Evolutionary conservation across 2,329 filamentous ascomycete species (phyloP), one percentile per base, ranked within the genome.

Genomic region (Fusarium anthophilum): DNA sequence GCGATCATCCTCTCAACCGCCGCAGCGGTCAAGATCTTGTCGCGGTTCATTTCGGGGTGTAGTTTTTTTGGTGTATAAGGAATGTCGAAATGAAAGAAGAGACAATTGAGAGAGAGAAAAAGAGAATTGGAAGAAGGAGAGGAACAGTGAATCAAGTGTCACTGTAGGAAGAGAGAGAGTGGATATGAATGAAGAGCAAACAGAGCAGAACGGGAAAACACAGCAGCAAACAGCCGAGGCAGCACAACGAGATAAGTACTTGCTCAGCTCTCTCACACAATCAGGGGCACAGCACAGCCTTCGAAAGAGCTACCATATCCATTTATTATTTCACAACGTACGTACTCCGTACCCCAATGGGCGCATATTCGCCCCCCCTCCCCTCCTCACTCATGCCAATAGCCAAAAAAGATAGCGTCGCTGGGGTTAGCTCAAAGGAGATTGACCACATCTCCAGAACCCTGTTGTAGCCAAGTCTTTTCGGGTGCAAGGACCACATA

Each of bases 1-100:
- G 87, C 87, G 72, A 91, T 87, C 81, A 88, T 80, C 41, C 76
- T 81, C 76, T 88, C 84, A 72, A 91, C 83, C 63, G 83, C 82
- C n/a, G 79, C 79, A 38, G 85, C 80, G 30, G 85, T 81, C 47
- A 90, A 72, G 62, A 87, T 77, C 32, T 75, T 77, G 73, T 87
- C 84, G 73, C 85, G 85, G 67, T 79, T 79, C 84, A 83, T 64
- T 65, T 22, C 30, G 53, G 43, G 45, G 28, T 14, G n/a, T 41
- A 20, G 13, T 28, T 39, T 18, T 50, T 50, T n/a, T 41, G 5
- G 30, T 35, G 18, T 44, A n/a, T 18, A 48, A 54, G 12, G 38
- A 72, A 51, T 26, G 63, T 69, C 47, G 47, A 41, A 32, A 43
- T n/a, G 43, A 39, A 50, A 38, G 14, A 38, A 28, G 37, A 39